Percentiles rank a stretch among this genome's conserved stretches.
Evolutionary conservation across 1,139 yeast species (phyloP).

Genomic region (Casaregolazyma suthepensis): DNA sequence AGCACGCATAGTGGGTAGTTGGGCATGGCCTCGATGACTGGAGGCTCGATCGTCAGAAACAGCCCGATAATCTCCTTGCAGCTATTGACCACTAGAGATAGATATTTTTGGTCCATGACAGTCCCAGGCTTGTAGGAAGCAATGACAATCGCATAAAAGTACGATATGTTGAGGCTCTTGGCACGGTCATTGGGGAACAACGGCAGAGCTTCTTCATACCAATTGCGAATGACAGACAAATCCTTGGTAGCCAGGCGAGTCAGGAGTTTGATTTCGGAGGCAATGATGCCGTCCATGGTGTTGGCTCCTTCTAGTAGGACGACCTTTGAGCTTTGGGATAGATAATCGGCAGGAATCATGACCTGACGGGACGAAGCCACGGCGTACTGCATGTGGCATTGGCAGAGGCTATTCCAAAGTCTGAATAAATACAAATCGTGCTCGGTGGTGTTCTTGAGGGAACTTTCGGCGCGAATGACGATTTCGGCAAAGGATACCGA

Average conservation of each 20-base stretch:
- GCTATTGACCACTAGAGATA: conserved; percentile 5
- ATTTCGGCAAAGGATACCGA: conserved; percentile 38
- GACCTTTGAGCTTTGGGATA: conserved; percentile 34
- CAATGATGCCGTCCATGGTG: conserved; percentile 12
- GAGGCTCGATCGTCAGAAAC: conserved; percentile 39
- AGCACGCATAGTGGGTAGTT: conserved; percentile 43
- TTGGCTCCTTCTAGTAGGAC: conserved; percentile 9
- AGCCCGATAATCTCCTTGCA: conserved; percentile 40
- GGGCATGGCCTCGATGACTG: conserved; percentile 47
- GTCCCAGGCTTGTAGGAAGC: conserved; percentile 2
- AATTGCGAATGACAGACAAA: conserved; percentile 3
- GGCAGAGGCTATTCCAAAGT: conserved; percentile 44
- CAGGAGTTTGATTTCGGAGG: conserved; percentile 16
- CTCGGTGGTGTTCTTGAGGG: conserved; percentile 15
- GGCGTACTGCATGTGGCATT: conserved; percentile 44
- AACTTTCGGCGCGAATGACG: conserved; percentile 25
- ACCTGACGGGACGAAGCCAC: conserved; percentile 43
- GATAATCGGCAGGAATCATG: conserved; percentile 34
- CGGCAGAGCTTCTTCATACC: conserved; percentile 8
- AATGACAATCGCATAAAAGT: conserved; percentile 11
- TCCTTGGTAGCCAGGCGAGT: conserved; percentile 6
- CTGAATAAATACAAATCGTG: conserved; percentile 45
- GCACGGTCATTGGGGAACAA: conserved; percentile 6
- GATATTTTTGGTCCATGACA: neutral
- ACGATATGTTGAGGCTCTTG: conserved; percentile 6